These are phyloP conservation scores for Chaetomium globosum DNA, from an alignment of 2,329 filamentous ascomycete genomes.

Conservation along the genomic window DNA sequence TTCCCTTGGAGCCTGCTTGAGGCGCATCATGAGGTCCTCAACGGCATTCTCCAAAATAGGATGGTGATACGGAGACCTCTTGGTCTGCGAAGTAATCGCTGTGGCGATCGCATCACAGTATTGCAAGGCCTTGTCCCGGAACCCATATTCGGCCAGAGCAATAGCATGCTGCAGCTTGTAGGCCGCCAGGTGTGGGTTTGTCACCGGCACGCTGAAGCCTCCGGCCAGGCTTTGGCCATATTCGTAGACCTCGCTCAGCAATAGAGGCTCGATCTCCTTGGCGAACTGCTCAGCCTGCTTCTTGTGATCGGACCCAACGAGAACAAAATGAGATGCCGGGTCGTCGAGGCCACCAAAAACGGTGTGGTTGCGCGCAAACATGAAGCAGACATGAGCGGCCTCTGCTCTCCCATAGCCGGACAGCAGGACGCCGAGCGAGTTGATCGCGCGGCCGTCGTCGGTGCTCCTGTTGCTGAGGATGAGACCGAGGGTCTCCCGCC, in stretches of 20 bases:
- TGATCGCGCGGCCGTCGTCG: slow-evolving; percentile 75
- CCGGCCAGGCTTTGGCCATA: slow-evolving; percentile 77
- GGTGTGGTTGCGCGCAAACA: slow-evolving; percentile 74
- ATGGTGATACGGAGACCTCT: slow-evolving; percentile 85
- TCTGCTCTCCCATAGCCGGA: slow-evolving; percentile 84
- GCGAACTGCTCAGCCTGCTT: slow-evolving; percentile 71
- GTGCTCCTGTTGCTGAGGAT: slow-evolving; percentile 85
- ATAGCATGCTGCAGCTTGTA: slow-evolving; percentile 92
- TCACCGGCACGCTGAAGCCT: slow-evolving; percentile 55
- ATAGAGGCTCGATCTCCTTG: slow-evolving; percentile 80
- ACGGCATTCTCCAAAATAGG: slow-evolving; percentile 70
- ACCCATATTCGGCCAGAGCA: slow-evolving; percentile 79
- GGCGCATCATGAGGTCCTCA: slow-evolving; percentile 78
- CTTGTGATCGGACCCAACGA: slow-evolving; percentile 82
- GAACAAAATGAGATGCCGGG: slow-evolving; percentile 72
- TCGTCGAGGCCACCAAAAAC: slow-evolving; percentile 85
- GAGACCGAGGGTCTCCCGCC: slow-evolving; percentile 85
- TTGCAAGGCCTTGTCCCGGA: slow-evolving; percentile 77
- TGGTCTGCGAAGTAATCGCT: slow-evolving; percentile 77
- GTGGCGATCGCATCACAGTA: slow-evolving; percentile 85
- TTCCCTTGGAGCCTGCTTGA: slow-evolving; percentile 84
- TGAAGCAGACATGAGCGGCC: slow-evolving; percentile 89
- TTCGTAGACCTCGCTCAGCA: slow-evolving; percentile 95
- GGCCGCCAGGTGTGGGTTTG: slow-evolving; percentile 78
- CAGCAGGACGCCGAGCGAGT: slow-evolving; percentile 79